Base-by-base conservation (phyloP, 441 rosid genomes). In the Corymbia calophylla region DNA sequence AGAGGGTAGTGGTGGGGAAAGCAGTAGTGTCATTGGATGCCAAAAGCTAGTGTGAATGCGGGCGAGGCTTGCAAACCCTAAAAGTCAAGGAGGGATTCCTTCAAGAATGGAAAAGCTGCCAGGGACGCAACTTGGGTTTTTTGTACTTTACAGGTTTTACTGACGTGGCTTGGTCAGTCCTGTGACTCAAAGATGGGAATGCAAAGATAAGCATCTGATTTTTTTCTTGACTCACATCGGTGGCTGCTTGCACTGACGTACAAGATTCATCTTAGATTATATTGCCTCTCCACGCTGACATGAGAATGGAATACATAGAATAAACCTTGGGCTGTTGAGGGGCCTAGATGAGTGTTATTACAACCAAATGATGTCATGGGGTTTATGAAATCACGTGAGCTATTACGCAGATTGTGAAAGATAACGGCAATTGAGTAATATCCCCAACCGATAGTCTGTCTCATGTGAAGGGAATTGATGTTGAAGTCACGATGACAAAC, bases 81-180 rank as follows among this genome's bases (percentile, higher is more conserved):
- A 44, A 77, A 77, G 84, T 77, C 84, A 77, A 66, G 25, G 84
- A 48, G 13, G 84, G 84, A 77, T 77, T 77, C 84, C 84, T 77
- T 77, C 84, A 77, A 2, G 84, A 12, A 77, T 77, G 51, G 82
- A 25, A 77, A 44, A 66, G 77, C 23, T 31, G 23, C 23, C 64
- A 0, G 12, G 8, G 49, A 51, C 51, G 3, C 10, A 14, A 44
- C 84, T 25, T 11, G 84, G 84, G n/a, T 44, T 64, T 35, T 15
- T 17, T 39, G n/a, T 13, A 14, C 84, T 77, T 77, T 77, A 77
- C 84, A 77, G n/a, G 84, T 25, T 77, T 14, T 12, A 44, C 84
- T 77, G n/a, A 77, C 84, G 84, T 77, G 84, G 84, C 17, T 4
- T 23, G 51, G 84, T 23, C 84, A 44, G 84, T 44, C 84, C 8